A percentile compares a stretch with the other conserved stretches of the same genome.
Conservation (phyloP, 2,329 filamentous ascomycete genomes). For the Arthroderma sp. region DNA sequence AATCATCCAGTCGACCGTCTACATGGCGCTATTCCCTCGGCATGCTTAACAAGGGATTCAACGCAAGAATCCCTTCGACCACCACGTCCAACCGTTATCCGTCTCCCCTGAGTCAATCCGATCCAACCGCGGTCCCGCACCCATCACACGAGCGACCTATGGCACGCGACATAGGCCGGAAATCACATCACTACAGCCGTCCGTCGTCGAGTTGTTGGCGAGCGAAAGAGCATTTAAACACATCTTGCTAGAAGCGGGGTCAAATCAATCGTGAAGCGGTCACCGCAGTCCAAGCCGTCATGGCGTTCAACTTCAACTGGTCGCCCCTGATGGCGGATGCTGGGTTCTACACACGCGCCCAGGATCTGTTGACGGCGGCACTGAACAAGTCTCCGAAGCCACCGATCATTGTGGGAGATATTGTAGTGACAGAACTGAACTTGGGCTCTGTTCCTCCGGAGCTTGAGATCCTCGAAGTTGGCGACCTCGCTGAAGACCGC, state of each 20-base stretch:
- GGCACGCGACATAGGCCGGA: slow-evolving; percentile 3
- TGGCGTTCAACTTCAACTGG: slow-evolving; percentile 99
- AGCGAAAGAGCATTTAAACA: no score
- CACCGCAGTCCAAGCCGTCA: slow-evolving; percentile 28
- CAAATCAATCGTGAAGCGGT: not conserved
- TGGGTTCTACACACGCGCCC: slow-evolving; percentile 74
- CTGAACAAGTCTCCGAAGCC: slow-evolving; percentile 97
- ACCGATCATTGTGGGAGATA: slow-evolving; percentile 98
- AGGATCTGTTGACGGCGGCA: slow-evolving; percentile 85
- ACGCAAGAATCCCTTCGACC: no score
- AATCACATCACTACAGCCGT: not conserved
- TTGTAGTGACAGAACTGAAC: slow-evolving; percentile 95
- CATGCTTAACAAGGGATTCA: no score
- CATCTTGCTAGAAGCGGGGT: not conserved
- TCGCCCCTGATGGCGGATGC: slow-evolving; percentile 94
- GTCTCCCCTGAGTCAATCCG: no score
- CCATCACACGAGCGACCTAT: not conserved
- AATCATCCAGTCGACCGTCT: no score
- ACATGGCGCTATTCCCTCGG: no score
- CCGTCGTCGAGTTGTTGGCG: no score
- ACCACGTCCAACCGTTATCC: no score
- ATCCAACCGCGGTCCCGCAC: no score
- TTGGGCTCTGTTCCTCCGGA: slow-evolving; percentile 88
- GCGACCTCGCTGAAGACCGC: slow-evolving; percentile 88
- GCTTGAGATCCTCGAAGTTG: slow-evolving; percentile 93